phyloP scores from a whole-genome alignment of 441 rosid genomes.

The Hura crepitans region DNA sequence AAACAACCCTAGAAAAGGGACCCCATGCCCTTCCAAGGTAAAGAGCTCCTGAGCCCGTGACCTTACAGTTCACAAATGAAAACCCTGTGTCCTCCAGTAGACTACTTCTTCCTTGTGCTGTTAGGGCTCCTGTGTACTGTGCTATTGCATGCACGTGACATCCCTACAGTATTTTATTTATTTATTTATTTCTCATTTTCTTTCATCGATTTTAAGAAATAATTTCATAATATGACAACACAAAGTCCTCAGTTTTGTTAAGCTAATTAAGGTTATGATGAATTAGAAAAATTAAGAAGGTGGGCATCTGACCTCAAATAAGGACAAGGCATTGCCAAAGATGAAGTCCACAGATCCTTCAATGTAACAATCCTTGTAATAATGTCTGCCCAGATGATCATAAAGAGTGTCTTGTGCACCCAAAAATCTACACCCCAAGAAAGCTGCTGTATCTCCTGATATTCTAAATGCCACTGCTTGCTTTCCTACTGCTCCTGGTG shows the following conservation, averaged over 20 bases:
- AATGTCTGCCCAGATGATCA: conserved; percentile 90
- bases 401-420: conserved; percentile 96
- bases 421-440: conserved; percentile 72
- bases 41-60: conserved; percentile 94
- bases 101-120: conserved; percentile 85
- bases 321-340: conserved; percentile 89
- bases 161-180: conserved; percentile 41
- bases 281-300: not conserved
- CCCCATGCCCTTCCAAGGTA: conserved; percentile 99
- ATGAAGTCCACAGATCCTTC: conserved; percentile 96
- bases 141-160: conserved; percentile 95
- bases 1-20: conserved; percentile 89
- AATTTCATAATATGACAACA: too few relatives aligned
- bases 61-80: conserved; percentile 90
- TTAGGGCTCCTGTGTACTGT: conserved; percentile 57
- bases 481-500: conserved; percentile 80
- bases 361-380: conserved; percentile 92
- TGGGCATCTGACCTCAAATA: conserved; percentile 64
- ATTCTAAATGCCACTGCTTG: conserved; percentile 94
- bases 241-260: too few relatives aligned
- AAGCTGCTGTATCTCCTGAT: conserved; percentile 83
- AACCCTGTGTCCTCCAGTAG: conserved; percentile 91
- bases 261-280: too few relatives aligned
- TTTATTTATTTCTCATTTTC: not conserved
- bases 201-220: too few relatives aligned